phyloP scores from a whole-genome alignment of 1,284 basidiomycete species.

The Takashimella tepidaria region DNA sequence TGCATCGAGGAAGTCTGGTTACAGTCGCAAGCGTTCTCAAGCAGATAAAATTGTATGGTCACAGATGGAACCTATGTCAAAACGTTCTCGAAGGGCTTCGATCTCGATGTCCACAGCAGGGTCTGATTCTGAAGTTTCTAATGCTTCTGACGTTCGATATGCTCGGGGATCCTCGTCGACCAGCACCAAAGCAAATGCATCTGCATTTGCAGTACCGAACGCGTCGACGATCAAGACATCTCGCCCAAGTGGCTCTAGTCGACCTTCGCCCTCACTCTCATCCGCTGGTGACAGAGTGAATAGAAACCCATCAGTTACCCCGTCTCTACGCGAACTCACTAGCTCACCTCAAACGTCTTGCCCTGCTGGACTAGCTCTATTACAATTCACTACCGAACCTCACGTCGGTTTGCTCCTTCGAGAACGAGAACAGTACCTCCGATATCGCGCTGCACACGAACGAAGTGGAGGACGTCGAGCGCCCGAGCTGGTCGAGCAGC shows the following conservation, averaged over 20 bases:
- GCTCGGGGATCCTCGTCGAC: background rate
- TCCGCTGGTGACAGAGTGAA: background rate
- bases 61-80: background rate
- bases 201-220: background rate
- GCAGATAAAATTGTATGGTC: background rate
- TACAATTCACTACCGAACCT: background rate
- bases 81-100: background rate
- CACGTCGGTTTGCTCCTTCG: constrained; percentile 29
- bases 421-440: constrained; percentile 28
- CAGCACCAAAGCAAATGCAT: background rate
- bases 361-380: background rate
- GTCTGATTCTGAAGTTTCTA: background rate
- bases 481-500: constrained; percentile 12
- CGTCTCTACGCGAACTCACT: constrained; percentile 8
- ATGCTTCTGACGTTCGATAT: background rate
- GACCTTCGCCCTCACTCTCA: constrained; percentile 2
- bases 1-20: background rate
- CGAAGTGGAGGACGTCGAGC: constrained; percentile 12
- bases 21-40: background rate
- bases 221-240: no score
- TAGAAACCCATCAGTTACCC: background rate
- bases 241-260: background rate
- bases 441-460: constrained; percentile 11
- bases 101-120: background rate
- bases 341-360: constrained; percentile 1